phyloP scores from a whole-genome alignment of 2,329 filamentous ascomycete species.

The Fusarium redolens region DNA sequence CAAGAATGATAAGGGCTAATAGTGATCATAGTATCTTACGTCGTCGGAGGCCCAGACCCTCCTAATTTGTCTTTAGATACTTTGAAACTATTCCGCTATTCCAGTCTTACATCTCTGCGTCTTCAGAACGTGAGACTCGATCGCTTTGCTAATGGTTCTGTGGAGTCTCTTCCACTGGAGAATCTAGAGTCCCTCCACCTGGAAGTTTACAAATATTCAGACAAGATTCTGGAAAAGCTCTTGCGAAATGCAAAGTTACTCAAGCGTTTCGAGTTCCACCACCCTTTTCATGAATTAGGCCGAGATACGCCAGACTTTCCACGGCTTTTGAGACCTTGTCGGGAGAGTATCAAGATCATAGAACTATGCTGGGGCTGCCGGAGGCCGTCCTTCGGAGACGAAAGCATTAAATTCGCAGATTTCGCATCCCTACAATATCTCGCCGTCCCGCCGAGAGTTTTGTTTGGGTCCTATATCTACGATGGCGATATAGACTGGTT shows the following conservation, averaged over 20 bases:
- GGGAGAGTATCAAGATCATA: not conserved
- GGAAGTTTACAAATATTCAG: not conserved
- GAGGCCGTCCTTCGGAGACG: fast-evolving
- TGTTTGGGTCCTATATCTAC: not conserved
- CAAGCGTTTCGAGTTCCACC: not conserved
- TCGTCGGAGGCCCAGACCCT: not conserved
- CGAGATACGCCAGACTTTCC: not conserved
- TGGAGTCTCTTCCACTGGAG: not conserved
- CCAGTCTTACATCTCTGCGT: not conserved
- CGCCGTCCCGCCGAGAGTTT: not conserved
- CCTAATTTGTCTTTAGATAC: not conserved
- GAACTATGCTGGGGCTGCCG: not conserved
- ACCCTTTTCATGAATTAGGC: not conserved
- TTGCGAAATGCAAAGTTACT: not conserved
- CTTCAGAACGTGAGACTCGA: not conserved
- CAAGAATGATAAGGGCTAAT: not conserved
- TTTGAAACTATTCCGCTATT: not conserved
- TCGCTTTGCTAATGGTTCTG: not conserved
- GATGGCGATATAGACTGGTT: not conserved
- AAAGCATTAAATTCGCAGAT: not conserved
- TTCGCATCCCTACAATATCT: not conserved
- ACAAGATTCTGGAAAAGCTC: not conserved
- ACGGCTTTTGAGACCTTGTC: not conserved
- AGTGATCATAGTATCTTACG: not conserved
- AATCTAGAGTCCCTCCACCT: not conserved